phyloP scores from a whole-genome alignment of 208 protist species.

The Wallacemonas rigidus region DNA sequence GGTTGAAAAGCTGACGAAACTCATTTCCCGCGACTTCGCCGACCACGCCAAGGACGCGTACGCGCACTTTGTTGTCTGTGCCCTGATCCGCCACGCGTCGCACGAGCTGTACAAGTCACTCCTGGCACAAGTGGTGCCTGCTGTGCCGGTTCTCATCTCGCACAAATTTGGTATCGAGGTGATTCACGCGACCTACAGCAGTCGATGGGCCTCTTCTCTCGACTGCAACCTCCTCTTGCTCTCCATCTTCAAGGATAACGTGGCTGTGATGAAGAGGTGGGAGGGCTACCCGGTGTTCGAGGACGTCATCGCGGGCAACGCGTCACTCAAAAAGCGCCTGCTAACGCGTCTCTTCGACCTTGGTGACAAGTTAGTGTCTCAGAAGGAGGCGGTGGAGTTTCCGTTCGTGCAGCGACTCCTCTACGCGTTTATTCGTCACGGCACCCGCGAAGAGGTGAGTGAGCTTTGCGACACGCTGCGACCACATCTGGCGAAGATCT shows the following conservation, averaged over 20 bases:
- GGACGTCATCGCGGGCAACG: slow-evolving; percentile 60
- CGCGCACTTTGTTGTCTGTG: slow-evolving; percentile 80
- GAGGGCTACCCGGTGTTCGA: slow-evolving; percentile 81
- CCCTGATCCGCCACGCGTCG: slow-evolving; percentile 81
- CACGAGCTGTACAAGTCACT: slow-evolving; percentile 76
- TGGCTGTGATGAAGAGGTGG: slow-evolving; percentile 88
- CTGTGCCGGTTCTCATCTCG: slow-evolving; percentile 73
- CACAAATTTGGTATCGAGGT: slow-evolving; percentile 89
- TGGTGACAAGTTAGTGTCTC: slow-evolving; percentile 86
- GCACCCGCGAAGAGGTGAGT: slow-evolving; percentile 79
- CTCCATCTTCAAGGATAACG: slow-evolving; percentile 83
- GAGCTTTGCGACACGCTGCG: slow-evolving; percentile 87
- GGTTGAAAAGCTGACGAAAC: slow-evolving; percentile 57
- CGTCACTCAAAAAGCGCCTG: slow-evolving; percentile 70
- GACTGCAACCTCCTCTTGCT: slow-evolving; percentile 81
- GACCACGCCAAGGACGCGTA: slow-evolving; percentile 78
- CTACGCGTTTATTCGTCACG: slow-evolving; percentile 62
- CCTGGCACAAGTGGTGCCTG: slow-evolving; percentile 58
- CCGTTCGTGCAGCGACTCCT: slow-evolving; percentile 88
- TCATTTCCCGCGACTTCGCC: slow-evolving; percentile 62
- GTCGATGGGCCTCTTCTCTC: slow-evolving; percentile 61
- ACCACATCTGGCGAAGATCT: slow-evolving; percentile 69
- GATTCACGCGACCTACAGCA: slow-evolving; percentile 83
- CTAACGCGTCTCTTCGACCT: slow-evolving; percentile 84
- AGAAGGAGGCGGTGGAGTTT: slow-evolving; percentile 82